Conservation (phyloP, 768 basidiomycete species). For the Trametes cingulata region DNA sequence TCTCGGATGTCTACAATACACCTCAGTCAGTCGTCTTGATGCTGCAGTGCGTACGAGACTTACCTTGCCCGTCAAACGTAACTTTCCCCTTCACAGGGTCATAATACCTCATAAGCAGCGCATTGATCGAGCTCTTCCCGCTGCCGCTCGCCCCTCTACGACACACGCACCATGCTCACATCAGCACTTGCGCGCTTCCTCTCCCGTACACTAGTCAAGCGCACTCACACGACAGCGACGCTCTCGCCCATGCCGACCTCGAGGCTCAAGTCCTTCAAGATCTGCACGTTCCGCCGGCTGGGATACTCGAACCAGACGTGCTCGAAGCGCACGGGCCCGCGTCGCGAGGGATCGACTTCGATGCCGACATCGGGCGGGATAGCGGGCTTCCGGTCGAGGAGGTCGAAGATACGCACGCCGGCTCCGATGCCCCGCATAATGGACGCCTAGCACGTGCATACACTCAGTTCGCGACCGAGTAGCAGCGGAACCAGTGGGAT, state of each 20-base stretch:
- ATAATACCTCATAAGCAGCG: conserved; percentile 85
- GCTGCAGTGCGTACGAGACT: neutral
- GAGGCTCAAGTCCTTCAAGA: conserved; percentile 82
- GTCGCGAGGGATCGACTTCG: conserved; percentile 51
- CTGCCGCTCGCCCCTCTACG: conserved; percentile 87
- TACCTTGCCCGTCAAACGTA: conserved; percentile 85
- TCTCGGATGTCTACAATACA: conserved; percentile 72
- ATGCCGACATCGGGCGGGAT: conserved; percentile 69
- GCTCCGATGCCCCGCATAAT: conserved; percentile 98
- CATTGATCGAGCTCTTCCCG: conserved; percentile 92
- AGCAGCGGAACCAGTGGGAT: neutral
- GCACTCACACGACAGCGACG: conserved; percentile 90
- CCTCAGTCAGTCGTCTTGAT: neutral
- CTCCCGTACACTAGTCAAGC: too few relatives aligned
- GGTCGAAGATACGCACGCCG: conserved; percentile 89
- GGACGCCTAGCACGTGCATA: conserved; percentile 57
- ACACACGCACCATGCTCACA: neutral
- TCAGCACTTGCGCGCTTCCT: neutral
- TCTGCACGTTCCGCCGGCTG: conserved; percentile 74
- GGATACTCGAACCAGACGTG: conserved; percentile 89
- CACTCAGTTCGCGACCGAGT: neutral
- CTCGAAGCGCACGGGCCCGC: conserved; percentile 79
- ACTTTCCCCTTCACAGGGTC: conserved; percentile 83
- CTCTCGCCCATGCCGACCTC: conserved; percentile 83
- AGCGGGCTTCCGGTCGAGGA: conserved; percentile 77